Base-by-base conservation (phyloP, 2,329 filamentous ascomycete genomes). In the Stachybotrys echinatus region DNA sequence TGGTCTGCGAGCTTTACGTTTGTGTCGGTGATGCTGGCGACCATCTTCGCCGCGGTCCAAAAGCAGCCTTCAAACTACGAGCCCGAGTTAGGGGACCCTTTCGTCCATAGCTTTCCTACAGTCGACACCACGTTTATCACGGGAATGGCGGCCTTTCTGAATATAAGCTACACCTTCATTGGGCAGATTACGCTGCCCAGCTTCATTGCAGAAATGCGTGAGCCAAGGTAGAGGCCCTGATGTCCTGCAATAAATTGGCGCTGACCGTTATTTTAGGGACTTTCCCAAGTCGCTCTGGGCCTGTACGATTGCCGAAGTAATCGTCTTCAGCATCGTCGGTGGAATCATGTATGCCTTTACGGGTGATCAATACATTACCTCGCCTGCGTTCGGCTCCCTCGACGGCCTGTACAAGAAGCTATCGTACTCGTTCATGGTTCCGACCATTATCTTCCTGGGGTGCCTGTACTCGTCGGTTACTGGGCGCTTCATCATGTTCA, bases 161-260 rank as follows among this genome's bases (percentile, higher is more conserved):
- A 96, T 70, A 96, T 96, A 64, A 89, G 85, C 70, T 96, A 96
- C 66, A 96, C 92, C 0, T 96, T 96, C 64, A 96, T 96, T 58
- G 92, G 92, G 0, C 92, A 96, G 65, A 95, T 96, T 60, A 96
- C 92, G 0, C 77, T 96, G 14, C 92, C 92, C 1, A 92, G 88
- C 58, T 96, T 96, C 73, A 96, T 96, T 56, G 91, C 92, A 4
- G 92, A 96, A 69, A 96, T 96, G 92, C 88, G 74, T 50, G 76
- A 84, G 23, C 81, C 81, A 2, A 65, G 69, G 72, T 74, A 61
- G 18, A 18, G 10, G 2, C 5, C 20, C 45, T n/a, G 19, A 3
- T 12, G 20, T 40, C n/a, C 14, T 18, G 19, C n/a, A n/a, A 12
- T 18, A 10, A 40, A 23, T n/a, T 42, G 54, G 59, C 20, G 1